Evolutionary conservation across 2,329 filamentous ascomycete genomes (phyloP), one percentile per base, ranked within the genome.

Genomic region (Lachnellula arida): DNA sequence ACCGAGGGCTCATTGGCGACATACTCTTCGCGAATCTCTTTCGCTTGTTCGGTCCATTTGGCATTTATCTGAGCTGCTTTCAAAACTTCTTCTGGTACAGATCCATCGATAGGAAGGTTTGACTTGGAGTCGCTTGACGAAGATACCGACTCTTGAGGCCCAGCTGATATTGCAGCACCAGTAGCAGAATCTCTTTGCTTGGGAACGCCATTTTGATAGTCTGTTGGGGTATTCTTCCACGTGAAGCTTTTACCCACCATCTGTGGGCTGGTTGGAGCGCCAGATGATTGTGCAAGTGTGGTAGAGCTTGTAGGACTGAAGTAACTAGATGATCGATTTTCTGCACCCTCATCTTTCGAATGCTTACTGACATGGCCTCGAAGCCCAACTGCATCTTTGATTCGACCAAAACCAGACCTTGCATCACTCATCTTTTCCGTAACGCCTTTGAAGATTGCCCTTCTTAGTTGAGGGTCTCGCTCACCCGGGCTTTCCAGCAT

Each of bases 361-460:
- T 77, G 76, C 14, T 79, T 78, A 61, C 71, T 77, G 47, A 68
- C 65, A 57, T 86, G 81, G 1, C 80, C 78, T 43, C 68, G 65
- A 39, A 66, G 56, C 1, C 89, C 89, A 37, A 96, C 88, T 2
- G 86, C 90, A 68, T 93, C 91, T 67, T 92, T 92, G 70, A 97
- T 91, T 37, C 89, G 85, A 1, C 88, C 89, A 54, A 96, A 80
- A 0, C 91, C 91, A 54, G 87, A 91, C 47, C 88, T 85, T 46
- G 91, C 89, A 71, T 95, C 91, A 60, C 82, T 88, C 68, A 89
- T 87, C 62, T 88, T 87, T 5, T 83, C 89, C 2, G 87, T 87
- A 15, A 94, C 89, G 58, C 86, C 88, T 70, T 89, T 94, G 71
- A 92, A 88, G 15, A 91, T 81, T 0, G 82, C 81, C 62, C 81